Evolutionary conservation across 805 yeast genomes (phyloP).

Genomic region (Candida broadrunensis): DNA sequence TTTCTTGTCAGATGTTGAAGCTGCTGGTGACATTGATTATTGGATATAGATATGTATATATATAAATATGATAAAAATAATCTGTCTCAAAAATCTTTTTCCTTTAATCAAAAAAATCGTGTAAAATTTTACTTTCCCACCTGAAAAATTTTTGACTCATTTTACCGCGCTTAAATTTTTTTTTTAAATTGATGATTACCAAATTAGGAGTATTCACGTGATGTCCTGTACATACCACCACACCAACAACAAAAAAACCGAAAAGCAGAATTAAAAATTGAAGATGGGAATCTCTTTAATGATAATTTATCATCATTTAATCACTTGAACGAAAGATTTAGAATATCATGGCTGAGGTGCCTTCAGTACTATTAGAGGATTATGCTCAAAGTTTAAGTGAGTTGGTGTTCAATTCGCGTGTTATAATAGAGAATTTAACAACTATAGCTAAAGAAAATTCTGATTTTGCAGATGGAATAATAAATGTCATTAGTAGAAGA

Average conservation of each 20-base stretch:
- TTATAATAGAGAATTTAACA: constrained; percentile 83
- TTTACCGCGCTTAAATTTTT: background rate
- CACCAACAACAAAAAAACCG: background rate
- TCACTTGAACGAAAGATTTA: no score
- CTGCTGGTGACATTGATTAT: constrained; percentile 29
- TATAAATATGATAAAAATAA: no score
- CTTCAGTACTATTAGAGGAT: constrained; percentile 39
- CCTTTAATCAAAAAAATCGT: no score
- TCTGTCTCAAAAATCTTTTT: no score
- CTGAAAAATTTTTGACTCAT: background rate
- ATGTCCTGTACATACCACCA: background rate
- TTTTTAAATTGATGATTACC: background rate
- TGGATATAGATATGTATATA: no score
- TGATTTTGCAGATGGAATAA: constrained; percentile 71
- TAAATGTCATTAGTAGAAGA: constrained; percentile 70
- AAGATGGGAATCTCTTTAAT: background rate
- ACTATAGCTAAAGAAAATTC: constrained; percentile 83
- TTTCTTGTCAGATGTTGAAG: constrained; percentile 58
- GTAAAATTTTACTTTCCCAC: no score
- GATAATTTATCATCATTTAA: no score
- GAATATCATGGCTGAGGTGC: no score
- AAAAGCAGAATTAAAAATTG: background rate
- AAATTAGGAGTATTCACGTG: background rate
- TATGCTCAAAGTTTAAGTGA: constrained; percentile 70
- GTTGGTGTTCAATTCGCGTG: constrained; percentile 83